phyloP scores from a whole-genome alignment of 768 basidiomycete species.

The Tulasnella sp. region DNA sequence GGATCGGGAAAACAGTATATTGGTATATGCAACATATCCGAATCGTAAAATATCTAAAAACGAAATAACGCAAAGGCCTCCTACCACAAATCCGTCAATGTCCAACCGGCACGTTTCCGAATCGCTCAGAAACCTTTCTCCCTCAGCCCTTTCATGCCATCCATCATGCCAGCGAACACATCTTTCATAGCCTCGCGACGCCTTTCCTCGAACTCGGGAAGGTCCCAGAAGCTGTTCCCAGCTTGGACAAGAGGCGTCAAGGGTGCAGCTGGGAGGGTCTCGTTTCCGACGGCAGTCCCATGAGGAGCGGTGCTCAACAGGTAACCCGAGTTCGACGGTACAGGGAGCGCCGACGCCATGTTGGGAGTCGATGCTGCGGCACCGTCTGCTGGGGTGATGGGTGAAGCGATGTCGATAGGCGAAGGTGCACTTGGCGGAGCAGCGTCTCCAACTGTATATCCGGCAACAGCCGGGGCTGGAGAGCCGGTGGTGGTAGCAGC shows the following conservation, averaged over 20 bases:
- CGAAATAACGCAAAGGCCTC: not conserved
- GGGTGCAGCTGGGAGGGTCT: not conserved
- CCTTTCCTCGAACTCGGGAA: slow-evolving; percentile 11
- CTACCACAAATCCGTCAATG: not conserved
- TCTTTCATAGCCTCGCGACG: slow-evolving; percentile 4
- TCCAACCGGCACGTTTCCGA: not conserved
- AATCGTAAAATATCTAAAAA: not conserved
- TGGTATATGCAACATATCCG: not conserved
- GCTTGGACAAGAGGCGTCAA: not conserved
- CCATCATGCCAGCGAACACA: slow-evolving; percentile 2
- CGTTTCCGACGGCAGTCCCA: not conserved
- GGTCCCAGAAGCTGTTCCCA: slow-evolving; percentile 11
- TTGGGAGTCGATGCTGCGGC: not conserved
- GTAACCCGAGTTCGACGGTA: not conserved
- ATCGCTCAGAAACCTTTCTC: not conserved
- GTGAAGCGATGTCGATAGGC: not conserved
- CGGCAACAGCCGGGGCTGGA: not conserved
- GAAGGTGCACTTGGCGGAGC: not conserved
- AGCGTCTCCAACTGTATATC: not conserved
- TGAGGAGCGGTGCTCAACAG: not conserved
- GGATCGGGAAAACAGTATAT: not conserved
- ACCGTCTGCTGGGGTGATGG: not conserved
- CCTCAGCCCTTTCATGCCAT: slow-evolving; percentile 5
- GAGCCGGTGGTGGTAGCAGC: not conserved
- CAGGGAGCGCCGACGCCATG: not conserved